Base-by-base conservation (phyloP, 2,329 filamentous ascomycete species). In the Pezicula radicicola region DNA sequence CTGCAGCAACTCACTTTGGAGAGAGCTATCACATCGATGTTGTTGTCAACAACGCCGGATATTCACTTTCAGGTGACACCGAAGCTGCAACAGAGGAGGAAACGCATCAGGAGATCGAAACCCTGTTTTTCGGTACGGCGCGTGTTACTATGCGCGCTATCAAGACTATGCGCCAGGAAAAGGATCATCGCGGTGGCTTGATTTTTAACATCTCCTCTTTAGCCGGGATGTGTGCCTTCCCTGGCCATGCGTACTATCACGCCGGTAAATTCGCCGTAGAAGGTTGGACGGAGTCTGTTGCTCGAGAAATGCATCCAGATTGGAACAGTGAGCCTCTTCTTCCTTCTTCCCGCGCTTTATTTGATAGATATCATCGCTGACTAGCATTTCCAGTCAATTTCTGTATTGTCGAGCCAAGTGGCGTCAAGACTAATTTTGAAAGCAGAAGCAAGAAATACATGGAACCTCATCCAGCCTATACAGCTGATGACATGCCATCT, bases 31-130 rank as follows among this genome's bases (percentile, higher is more conserved):
- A 77, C n/a, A 66, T 85, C 44, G 80, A 85, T 60, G 73, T 84
- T 2, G 75, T 84, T 2, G 73, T 83, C 54, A 84, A 84, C 66
- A 84, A 84, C 48, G 81, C 81, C 2, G 83, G 81, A 1, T 84
- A 82, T 52, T 76, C 78, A 10, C 67, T 81, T 3, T 64, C 68
- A 6, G 78, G 76, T 9, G 75, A 79, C 1, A 75, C 83, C 28
- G 82, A 85, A 51, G 55, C 58, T n/a, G 64, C 66, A 4, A 61
- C 61, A 4, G 65, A 70, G 12, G 58, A 60, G n/a, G 63, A 70
- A 46, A 57, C 63, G 1, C 68, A 69, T 18, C 51, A 55, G 1
- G 53, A 73, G 39, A 64, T 77, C 46, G 72, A 76, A 16, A 74
- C 72, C 0, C 66, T 73, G 37, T 75, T 76, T 56, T 76, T 70